phyloP scores from a whole-genome alignment of 225 moss, liverwort and hornwort species.

The Antitrichia curtipendula region DNA sequence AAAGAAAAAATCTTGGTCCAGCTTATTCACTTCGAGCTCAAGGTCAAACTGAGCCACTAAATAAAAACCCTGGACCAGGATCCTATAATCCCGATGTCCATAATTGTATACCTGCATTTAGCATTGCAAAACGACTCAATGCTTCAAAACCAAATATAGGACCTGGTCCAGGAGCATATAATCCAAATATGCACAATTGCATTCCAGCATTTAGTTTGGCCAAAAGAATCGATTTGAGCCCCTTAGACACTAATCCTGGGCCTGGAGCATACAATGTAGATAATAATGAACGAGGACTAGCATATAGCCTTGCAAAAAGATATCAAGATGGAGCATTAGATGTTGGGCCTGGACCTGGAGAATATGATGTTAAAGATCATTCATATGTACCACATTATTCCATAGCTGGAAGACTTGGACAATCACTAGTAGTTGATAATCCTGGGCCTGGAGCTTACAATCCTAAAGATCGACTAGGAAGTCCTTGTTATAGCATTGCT shows the following conservation, averaged over 20 bases:
- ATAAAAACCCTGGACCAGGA: constrained; percentile 40
- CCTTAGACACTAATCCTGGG: neutral
- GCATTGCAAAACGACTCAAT: neutral
- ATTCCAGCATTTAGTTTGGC: neutral
- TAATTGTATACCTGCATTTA: neutral
- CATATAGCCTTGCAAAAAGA: neutral
- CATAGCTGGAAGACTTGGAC: neutral
- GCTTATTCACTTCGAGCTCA: constrained; percentile 42
- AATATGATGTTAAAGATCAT: neutral
- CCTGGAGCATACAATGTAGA: neutral
- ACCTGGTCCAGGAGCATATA: neutral
- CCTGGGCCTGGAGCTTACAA: neutral
- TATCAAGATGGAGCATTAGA: neutral
- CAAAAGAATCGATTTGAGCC: neutral
- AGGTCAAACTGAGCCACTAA: neutral
- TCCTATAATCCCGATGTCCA: neutral
- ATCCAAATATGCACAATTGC: neutral
- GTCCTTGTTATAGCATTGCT: neutral
- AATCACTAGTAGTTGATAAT: neutral
- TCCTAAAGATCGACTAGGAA: neutral
- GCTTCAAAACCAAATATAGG: neutral
- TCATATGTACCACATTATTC: neutral
- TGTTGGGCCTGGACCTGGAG: neutral
- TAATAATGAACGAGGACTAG: neutral
- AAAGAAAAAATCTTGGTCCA: constrained; percentile 7